Base-by-base conservation (phyloP, 2,329 filamentous ascomycete species). In the Fusarium chaquense region DNA sequence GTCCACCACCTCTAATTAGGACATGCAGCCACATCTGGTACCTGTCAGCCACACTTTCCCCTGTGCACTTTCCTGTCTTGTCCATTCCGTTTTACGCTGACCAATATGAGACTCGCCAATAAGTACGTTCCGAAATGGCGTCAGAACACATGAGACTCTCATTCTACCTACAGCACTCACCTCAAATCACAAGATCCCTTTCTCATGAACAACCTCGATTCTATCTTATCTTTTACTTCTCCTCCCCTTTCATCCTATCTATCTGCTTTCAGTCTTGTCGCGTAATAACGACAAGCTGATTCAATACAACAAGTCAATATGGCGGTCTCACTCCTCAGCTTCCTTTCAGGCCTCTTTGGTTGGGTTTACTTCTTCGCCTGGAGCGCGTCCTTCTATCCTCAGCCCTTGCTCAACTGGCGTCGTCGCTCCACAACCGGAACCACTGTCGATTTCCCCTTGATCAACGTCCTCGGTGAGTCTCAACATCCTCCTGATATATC, bases 301-400 rank as follows among this genome's bases (percentile, higher is more conserved):
- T 18, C 8, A 28, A 51, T 44, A 49, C 18, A 57, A 45, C 18
- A 57, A 45, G 45, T 44, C 57, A 74, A 52, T 9, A 52, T 76
- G 71, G 50, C 62, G 43, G 62, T 65, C 44, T 75, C 76, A 55
- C 82, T 87, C 68, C 83, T 89, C 62, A 71, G 78, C 32, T 73
- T 84, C 60, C 56, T 88, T 20, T 89, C 86, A 52, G 85, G 83
- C 76, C 76, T 91, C 33, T 87, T 92, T 73, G 92, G 92, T 79
- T 94, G 92, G 91, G 81, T 90, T 76, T 94, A 94, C 80, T 90
- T 88, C 69, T 69, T 90, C 50, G 89, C 87, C 79, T 96, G 95
- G 95, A 95, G 92, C 15, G 82, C 90, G 18, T 97, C 93, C 18
- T 98, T 98, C 82, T 98, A 98, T 79, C 94, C 95, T 2, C 96